Evolutionary conservation across 805 yeast species (phyloP), one percentile per base, ranked within the genome.

Genomic region (Alloascoidea africana): DNA sequence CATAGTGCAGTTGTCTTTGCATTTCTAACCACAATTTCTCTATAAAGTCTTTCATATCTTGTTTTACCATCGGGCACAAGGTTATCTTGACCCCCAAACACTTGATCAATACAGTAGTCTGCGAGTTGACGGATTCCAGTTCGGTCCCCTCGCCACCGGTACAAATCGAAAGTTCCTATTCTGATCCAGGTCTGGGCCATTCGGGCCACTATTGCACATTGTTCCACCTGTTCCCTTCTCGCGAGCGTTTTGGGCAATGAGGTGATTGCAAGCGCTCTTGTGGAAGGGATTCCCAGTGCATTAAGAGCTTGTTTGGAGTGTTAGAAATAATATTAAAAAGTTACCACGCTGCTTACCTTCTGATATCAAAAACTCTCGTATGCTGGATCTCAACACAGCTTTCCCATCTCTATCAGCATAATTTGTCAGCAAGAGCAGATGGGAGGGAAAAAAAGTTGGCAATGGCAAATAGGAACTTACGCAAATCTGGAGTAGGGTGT

Each of bases 401-500:
- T 84, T 85, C 3, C 98, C 98, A 58, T 89, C 98, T 0, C n/a
- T n/a, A n/a, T n/a, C n/a, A n/a, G n/a, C n/a, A n/a, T n/a, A n/a
- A n/a, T n/a, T n/a, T n/a, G n/a, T n/a, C n/a, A n/a, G n/a, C n/a
- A n/a, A n/a, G n/a, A n/a, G n/a, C n/a, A n/a, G n/a, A n/a, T n/a
- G n/a, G n/a, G n/a, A n/a, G n/a, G n/a, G n/a, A n/a, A n/a, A n/a
- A n/a, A n/a, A n/a, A n/a, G n/a, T n/a, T n/a, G n/a, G n/a, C n/a
- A n/a, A n/a, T n/a, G n/a, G n/a, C n/a, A n/a, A n/a, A n/a, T n/a
- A n/a, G n/a, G n/a, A n/a, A n/a, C n/a, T n/a, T n/a, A n/a, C n/a
- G 96, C 97, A 64, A 87, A 89, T 42, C 98, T 67, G 0, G 94
- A 81, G 54, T 68, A 89, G 1, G 97, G 96, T 0, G 97, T 89